Percentiles rank a stretch among this genome's conserved stretches.
phyloP scores from a whole-genome alignment of 1,284 basidiomycete genomes.

The Pseudozyma hubeiensis region DNA sequence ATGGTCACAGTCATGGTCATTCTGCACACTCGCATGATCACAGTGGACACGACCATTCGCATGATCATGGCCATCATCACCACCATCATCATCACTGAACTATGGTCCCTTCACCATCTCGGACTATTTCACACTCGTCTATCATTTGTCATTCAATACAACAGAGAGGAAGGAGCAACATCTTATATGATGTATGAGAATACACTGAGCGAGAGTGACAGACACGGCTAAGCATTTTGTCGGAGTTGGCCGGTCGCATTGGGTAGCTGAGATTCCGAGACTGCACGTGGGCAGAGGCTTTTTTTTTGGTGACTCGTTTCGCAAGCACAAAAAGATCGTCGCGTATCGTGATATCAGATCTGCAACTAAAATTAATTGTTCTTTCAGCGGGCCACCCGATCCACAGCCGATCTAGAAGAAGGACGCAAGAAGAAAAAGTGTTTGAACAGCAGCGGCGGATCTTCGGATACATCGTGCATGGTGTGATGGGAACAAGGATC shows the following conservation, averaged over 20 bases:
- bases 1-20: conserved; percentile 16
- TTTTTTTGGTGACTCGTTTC: conserved; percentile 14
- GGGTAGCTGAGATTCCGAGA: background rate
- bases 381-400: background rate
- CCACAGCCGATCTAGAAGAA: conserved; percentile 18
- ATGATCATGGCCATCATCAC: conserved; percentile 6
- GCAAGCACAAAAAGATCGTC: no score
- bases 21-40: conserved; percentile 2
- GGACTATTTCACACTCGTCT: background rate
- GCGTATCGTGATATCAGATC: background rate
- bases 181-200: no score
- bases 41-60: conserved; percentile 18
- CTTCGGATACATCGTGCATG: conserved; percentile 13
- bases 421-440: background rate
- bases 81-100: conserved; percentile 5
- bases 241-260: conserved; percentile 18
- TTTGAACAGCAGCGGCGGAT: conserved; percentile 13
- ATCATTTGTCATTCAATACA: no score
- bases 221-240: conserved; percentile 34
- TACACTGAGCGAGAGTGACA: background rate
- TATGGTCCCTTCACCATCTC: background rate
- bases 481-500: no score
- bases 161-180: no score
- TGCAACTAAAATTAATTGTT: background rate
- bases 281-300: conserved; percentile 9